Base-by-base conservation (phyloP, 805 yeast species). In the Starmerella scarabaei region DNA sequence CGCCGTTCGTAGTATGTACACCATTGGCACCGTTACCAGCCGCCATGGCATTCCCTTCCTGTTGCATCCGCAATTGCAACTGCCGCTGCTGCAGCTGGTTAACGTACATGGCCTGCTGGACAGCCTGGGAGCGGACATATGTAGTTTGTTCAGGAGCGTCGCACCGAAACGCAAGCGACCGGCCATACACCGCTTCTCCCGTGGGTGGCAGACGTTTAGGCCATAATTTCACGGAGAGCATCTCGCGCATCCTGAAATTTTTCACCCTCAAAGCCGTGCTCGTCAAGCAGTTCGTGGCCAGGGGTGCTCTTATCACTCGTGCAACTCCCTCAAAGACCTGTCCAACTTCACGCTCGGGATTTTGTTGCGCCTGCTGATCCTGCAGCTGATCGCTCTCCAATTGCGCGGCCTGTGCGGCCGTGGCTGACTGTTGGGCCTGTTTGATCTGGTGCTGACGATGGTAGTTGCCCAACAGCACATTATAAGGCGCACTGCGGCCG, bases 401-500 rank as follows among this genome's bases (percentile, higher is more conserved):
- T 24, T 36, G 41, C 2, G 48, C 47, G 3, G 47, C 51, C 19
- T 38, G 37, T 5, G 47, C 49, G 8, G 45, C 49, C 3, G 41
- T 9, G 3, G 47, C 47, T 8, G 44, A 20, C 24, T 36, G 42
- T 37, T 47, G 51, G 21, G 51, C 47, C 40, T 47, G 52, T 57
- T 83, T 85, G 28, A 93, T 88, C 60, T 91, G 96, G 57, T 88
- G 88, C 52, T 83, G 74, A 52, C 85, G 77, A 63, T 91, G 98
- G 56, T 88, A 86, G 15, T 84, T 86, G 17, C 86, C 84, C 41
- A 91, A 65, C 38, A 91, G 65, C 21, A 75, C 76, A 58, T 91
- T 98, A 61, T 85, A 91, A 0, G 95, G 85, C 6, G 91, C 86
- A 27, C 93, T 77, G 52, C 98, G 71, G 9, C 98, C 98, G 15